A percentile compares a stretch with the other conserved stretches of the same genome.
phyloP scores from a whole-genome alignment of 176 grass and related monocot species.

The Sorghum bicolor region DNA sequence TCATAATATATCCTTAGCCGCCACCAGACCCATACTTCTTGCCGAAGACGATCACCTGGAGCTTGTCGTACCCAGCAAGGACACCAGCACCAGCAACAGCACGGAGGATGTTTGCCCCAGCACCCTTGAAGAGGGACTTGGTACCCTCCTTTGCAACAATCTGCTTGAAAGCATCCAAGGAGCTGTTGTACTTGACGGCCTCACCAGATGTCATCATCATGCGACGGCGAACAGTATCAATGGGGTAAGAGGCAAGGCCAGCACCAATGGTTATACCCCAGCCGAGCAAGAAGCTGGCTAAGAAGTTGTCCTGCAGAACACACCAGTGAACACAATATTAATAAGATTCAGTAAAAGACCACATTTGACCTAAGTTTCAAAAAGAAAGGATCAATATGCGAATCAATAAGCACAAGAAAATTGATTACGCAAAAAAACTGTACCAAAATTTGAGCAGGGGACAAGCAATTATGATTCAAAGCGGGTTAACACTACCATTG shows the following conservation, averaged over 20 bases:
- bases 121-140: slow-evolving; percentile 64
- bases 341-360: background rate
- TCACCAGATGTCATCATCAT: slow-evolving; percentile 83
- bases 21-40: slow-evolving; percentile 62
- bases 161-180: slow-evolving; percentile 57
- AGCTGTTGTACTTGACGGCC: slow-evolving; percentile 58
- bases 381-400: background rate
- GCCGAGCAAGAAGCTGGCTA: slow-evolving; percentile 54
- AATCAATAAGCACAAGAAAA: background rate
- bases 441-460: background rate
- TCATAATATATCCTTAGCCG: slow-evolving; percentile 39
- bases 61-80: slow-evolving; percentile 57
- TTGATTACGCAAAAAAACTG: background rate
- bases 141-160: slow-evolving; percentile 53
- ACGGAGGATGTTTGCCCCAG: slow-evolving; percentile 58
- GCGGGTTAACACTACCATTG: background rate
- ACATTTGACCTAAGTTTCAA: background rate
- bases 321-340: background rate
- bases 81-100: slow-evolving; percentile 64
- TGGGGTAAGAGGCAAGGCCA: slow-evolving; percentile 59
- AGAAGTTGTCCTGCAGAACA: slow-evolving; percentile 51
- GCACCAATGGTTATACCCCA: slow-evolving; percentile 69
- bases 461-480: background rate
- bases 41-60: slow-evolving; percentile 57
- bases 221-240: slow-evolving; percentile 57